Evolutionary conservation across 371 early-diverging fungal genomes (phyloP).

Genomic region (Catenaria anguillulae): DNA sequence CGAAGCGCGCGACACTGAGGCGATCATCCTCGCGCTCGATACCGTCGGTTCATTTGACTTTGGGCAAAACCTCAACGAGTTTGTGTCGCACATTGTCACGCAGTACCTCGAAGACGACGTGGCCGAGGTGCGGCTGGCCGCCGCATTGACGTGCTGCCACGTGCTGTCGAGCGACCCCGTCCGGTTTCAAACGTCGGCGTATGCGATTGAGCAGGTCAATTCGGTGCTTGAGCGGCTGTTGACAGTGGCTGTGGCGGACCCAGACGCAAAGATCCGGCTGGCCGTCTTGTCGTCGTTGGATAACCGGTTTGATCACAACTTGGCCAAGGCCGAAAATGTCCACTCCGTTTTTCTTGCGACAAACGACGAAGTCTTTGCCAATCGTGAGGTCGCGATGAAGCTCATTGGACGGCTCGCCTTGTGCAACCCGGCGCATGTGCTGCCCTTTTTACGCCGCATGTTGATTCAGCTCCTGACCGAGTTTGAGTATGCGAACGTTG

Average conservation of each 20-base stretch:
- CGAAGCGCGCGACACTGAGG: constrained; percentile 54
- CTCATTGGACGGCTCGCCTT: constrained; percentile 75
- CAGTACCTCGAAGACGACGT: constrained; percentile 74
- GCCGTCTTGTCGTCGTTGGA: constrained; percentile 65
- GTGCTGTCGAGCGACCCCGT: constrained; percentile 35
- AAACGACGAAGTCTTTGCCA: constrained; percentile 85
- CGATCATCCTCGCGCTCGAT: constrained; percentile 66
- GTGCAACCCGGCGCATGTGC: constrained; percentile 83
- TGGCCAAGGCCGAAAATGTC: constrained; percentile 82
- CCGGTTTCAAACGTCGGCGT: constrained; percentile 58
- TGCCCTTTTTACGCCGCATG: constrained; percentile 73
- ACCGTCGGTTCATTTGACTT: constrained; percentile 83
- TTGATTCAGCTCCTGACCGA: constrained; percentile 81
- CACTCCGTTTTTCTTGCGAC: constrained; percentile 74
- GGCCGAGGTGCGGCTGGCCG: constrained; percentile 65
- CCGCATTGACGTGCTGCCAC: constrained; percentile 77
- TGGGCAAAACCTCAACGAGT: constrained; percentile 71
- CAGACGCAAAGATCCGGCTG: constrained; percentile 61
- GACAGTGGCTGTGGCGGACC: constrained; percentile 78
- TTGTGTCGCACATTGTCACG: constrained; percentile 73
- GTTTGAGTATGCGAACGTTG: constrained; percentile 70
- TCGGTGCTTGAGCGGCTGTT: constrained; percentile 77
- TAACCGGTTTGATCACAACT: constrained; percentile 70
- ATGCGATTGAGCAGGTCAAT: constrained; percentile 72
- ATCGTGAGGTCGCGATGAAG: constrained; percentile 65